Evolutionary conservation across 2,329 filamentous ascomycete species (phyloP), one percentile per base, ranked within the genome.

Genomic region (Massarina eburnea): DNA sequence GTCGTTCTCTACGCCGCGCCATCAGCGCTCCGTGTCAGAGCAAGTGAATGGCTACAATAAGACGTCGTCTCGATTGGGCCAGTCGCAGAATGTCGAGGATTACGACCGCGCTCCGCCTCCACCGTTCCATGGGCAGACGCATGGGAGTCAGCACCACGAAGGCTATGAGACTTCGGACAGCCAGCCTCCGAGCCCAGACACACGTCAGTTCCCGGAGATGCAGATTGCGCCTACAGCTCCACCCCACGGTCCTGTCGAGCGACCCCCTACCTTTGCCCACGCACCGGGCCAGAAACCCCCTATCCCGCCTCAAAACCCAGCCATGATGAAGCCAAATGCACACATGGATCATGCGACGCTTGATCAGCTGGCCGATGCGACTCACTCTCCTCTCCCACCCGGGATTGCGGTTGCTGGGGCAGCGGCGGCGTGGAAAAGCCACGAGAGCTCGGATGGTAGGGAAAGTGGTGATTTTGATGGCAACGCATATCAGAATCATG

Each of bases 291-390:
- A 86, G 41, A 80, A 82, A 39, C 91, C 91, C 4, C 76, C 78
- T 1, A 83, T 80, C 48, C 82, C 82, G 51, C 88, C 88, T 0
- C 83, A 88, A 57, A 83, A 89, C 46, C 85, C 89, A 22, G 82
- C 87, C 63, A 77, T 92, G 59, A 85, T 88, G 51, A 84, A 84
- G 53, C 89, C 88, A 41, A 94, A 90, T 57, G 91, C 86, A 57
- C 85, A 90, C 18, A 84, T 97, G 67, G 96, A 94, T 20, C 81
- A 79, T 56, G 84, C 84, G 1, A 97, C 92, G 1, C 76, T 96
- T 36, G 80, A 85, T 35, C 90, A 96, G 64, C 78, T 97, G 65
- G 83, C 83, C 24, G 86, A 85, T 55, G 87, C 86, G 36, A 82
- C 81, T 43, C 81, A 80, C 18, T 68, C 82, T 64, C 73, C 37